Base-by-base conservation (phyloP, 2,329 filamentous ascomycete genomes). In the Claviceps sp. region DNA sequence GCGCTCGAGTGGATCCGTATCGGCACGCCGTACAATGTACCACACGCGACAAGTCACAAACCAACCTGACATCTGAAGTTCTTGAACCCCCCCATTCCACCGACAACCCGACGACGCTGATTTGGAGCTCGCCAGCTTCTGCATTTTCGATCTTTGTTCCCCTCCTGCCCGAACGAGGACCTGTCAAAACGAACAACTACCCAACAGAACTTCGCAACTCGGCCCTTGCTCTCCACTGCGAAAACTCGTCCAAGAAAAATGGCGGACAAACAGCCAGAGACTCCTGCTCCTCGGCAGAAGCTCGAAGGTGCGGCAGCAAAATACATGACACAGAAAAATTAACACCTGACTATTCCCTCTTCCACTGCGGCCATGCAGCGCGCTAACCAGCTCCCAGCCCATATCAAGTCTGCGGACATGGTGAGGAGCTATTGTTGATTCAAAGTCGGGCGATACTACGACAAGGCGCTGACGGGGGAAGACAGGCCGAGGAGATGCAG, bases 321-420 rank as follows among this genome's bases (percentile, higher is more conserved):
- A 13, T 13, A 43, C 11, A 43, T 23, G 14, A 14, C 11, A 17
- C 13, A 11, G 22, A 43, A 22, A 23, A 43, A 7, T 4, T 5
- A 23, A 8, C 14, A 22, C 3, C 6, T 17, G 17, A 29, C 9
- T 50, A 34, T 34, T 34, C 29, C 17, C 7, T 50, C n/a, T 50
- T 55, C 29, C 26, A 29, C 47, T 46, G 26, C 23, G 8, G 14
- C 8, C n/a, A 38, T 39, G 4, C 16, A 44, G 38, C 38, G 37
- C 43, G 51, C 55, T 58, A 54, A 58, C 54, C 7, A 36, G 22
- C 37, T 47, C 62, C 58, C 64, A 98, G 93, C 88, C 57, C 89
- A 95, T 73, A 84, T 98, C 71, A 98, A 98, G 77, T 95, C 90
- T 61, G 91, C 88, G 54, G 93, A 98, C 67, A 98, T 98, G 93